A percentile compares a stretch with the other conserved stretches of the same genome.
Evolutionary conservation across 345 rosid species (phyloP).

Genomic region (Iberis pinnata): DNA sequence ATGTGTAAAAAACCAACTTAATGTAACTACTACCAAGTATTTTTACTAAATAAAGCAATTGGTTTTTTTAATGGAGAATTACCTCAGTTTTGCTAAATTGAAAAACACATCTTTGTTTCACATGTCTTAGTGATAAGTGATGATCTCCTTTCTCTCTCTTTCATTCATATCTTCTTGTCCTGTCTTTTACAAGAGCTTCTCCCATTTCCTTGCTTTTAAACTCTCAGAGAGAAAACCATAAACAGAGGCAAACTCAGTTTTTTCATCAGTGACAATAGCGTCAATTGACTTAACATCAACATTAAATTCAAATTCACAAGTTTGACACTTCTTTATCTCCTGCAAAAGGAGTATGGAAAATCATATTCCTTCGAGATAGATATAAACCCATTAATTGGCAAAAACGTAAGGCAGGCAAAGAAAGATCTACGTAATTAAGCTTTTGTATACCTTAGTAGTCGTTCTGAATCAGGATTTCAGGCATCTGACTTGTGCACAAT

Average conservation of each 20-base stretch:
- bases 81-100: slow-evolving; percentile 22
- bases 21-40: slow-evolving; percentile 18
- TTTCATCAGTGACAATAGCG: slow-evolving; percentile 19
- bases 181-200: slow-evolving; percentile 19
- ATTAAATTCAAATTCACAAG: slow-evolving; percentile 14
- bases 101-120: slow-evolving; percentile 4
- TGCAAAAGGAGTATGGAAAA: background rate
- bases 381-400: no score
- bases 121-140: slow-evolving; percentile 13
- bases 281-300: slow-evolving; percentile 22
- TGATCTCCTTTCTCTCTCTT: slow-evolving; percentile 14
- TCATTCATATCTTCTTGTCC: slow-evolving; percentile 22
- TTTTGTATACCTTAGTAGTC: slow-evolving; percentile 1
- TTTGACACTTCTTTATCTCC: slow-evolving; percentile 15
- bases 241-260: slow-evolving; percentile 21
- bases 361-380: no score
- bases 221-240: slow-evolving; percentile 18
- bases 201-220: slow-evolving; percentile 22
- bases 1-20: background rate
- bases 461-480: slow-evolving; percentile 11
- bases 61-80: slow-evolving; percentile 11
- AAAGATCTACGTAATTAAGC: background rate
- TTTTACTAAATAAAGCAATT: slow-evolving; percentile 26
- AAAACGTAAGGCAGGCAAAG: background rate
- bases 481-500: slow-evolving; percentile 3